Evolutionary conservation across 2,329 filamentous ascomycete species (phyloP), one percentile per base, ranked within the genome.

Genomic region (Fusarium phyllophilum): DNA sequence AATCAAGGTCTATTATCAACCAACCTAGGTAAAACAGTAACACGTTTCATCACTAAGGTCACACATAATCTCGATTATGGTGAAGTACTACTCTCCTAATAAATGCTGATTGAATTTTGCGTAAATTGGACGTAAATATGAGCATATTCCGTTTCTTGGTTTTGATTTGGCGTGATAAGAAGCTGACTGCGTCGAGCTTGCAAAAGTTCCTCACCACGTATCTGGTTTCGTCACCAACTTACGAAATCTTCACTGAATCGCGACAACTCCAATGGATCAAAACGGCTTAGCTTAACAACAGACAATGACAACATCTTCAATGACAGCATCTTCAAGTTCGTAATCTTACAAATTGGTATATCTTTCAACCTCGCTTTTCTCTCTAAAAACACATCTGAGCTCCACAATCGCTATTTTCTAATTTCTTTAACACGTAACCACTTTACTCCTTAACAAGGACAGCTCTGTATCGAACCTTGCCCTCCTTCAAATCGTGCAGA

Each of bases 401-500:
- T 56, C n/a, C n/a, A 14, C 6, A 55, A 8, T 42, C 51, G 34
- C 14, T 52, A 15, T 24, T 46, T 31, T 48, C 26, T 22, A 31
- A 17, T 17, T 26, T 15, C 15, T 41, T 10, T 6, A n/a, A 45
- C 15, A 22, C 1, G 11, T 38, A 22, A 36, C 2, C 5, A 14
- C 8, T 13, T 64, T 70, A 75, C 65, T 75, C 61, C 65, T 59
- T 73, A 5, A 82, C 74, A 6, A 84, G 73, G 17, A 79, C 77
- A 20, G 72, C 77, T 39, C 77, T 66, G 56, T 79, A 79, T 39
- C 75, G 60, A 18, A 84, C 72, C 41, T 82, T 75, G 6, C 82
- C 82, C 12, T 80, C 67, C 34, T 80, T 78, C 33, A 84, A 57
- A 60, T 78, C 82, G 3, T 80, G 74, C 62, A 84, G 79, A 8